These are phyloP conservation scores for Hysterangium stoloniferum DNA, from an alignment of 768 basidiomycete species.

Conservation along the genomic window DNA sequence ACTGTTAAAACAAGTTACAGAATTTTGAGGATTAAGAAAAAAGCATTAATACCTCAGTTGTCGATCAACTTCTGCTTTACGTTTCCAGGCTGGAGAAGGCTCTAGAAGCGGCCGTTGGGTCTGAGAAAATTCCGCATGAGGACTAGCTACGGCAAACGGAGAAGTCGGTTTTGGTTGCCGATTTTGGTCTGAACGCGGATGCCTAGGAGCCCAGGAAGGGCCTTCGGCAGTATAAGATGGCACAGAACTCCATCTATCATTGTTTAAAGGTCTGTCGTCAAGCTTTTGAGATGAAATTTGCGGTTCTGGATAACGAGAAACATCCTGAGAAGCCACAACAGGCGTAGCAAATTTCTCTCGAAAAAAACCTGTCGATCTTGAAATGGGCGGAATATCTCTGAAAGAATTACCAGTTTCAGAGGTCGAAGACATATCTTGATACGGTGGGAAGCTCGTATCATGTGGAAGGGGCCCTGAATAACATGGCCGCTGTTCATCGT, in stretches of 20 bases:
- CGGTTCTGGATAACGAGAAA: neutral
- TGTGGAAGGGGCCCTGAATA: no score
- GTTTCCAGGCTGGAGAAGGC: conserved; percentile 11
- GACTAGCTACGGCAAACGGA: neutral
- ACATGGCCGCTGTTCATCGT: no score
- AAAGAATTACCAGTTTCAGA: neutral
- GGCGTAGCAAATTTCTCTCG: no score
- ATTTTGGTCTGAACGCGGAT: neutral
- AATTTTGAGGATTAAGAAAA: neutral
- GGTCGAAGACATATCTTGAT: neutral
- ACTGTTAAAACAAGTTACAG: neutral
- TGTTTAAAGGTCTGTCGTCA: neutral
- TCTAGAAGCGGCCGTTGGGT: neutral
- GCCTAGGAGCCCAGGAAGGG: neutral
- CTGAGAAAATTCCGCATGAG: neutral
- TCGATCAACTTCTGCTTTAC: conserved; percentile 5
- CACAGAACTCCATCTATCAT: conserved; percentile 5
- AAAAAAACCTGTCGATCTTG: neutral
- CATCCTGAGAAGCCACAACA: neutral
- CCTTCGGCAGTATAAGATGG: neutral
- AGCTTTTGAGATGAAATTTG: neutral
- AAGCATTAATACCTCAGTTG: conserved; percentile 3
- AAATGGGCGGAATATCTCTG: no score
- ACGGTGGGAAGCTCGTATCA: neutral
- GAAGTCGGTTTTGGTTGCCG: neutral